Evolutionary conservation across 345 rosid genomes (phyloP).

Genomic region (Trapa bicornis): DNA sequence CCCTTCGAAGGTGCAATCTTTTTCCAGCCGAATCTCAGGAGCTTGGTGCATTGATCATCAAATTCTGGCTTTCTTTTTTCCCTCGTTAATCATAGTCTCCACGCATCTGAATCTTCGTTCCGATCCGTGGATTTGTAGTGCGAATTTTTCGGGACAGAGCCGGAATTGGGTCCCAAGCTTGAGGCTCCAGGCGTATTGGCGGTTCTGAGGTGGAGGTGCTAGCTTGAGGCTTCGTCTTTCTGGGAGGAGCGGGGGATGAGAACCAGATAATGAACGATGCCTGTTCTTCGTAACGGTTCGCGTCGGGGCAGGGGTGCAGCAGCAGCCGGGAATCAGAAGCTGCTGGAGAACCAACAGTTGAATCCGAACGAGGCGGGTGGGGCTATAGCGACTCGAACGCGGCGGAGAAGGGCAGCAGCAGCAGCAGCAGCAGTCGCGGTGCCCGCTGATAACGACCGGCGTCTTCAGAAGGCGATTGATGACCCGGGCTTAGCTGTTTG

Average conservation of each 20-base stretch:
- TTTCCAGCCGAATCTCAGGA: not conserved
- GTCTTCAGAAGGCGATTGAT: constrained; percentile 3
- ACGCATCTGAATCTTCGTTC: not conserved
- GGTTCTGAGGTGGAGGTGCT: not conserved
- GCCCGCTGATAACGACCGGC: constrained; percentile 1
- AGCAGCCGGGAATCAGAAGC: not conserved
- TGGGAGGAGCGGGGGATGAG: constrained; percentile 5
- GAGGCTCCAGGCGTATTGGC: not conserved
- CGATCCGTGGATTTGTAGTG: not conserved
- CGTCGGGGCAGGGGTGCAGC: constrained; percentile 22
- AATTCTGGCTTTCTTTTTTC: not conserved
- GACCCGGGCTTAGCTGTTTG: constrained; percentile 7
- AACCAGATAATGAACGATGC: constrained; percentile 34
- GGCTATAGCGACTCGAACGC: constrained; percentile 35
- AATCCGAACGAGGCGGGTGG: constrained; percentile 11
- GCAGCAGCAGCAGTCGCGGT: constrained; percentile 21
- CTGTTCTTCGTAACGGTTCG: constrained; percentile 31
- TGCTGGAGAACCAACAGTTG: constrained; percentile 5
- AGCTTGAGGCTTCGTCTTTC: not conserved
- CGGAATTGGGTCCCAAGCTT: not conserved
- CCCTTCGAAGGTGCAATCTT: not conserved
- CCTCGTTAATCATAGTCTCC: not conserved
- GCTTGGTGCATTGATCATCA: not conserved
- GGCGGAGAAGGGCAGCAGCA: constrained; percentile 33
- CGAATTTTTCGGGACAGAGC: not conserved